Conservation (phyloP, 805 yeast genomes). For the Starmera dryadoides region DNA sequence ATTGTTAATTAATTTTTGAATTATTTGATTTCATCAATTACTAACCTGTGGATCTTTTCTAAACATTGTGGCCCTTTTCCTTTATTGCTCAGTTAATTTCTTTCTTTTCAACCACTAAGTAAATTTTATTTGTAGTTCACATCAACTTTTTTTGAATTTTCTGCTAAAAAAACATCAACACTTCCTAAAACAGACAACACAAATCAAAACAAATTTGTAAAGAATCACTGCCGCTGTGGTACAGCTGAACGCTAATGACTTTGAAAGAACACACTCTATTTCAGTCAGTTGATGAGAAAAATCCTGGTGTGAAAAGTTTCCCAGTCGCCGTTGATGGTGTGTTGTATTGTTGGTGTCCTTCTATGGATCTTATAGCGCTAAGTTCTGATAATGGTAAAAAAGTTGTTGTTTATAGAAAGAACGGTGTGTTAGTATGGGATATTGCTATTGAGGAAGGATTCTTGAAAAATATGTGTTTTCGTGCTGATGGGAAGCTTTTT, state of each 20-base stretch:
- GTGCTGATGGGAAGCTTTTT: constrained; percentile 32
- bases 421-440: constrained; percentile 47
- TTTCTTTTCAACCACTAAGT: too few species aligned
- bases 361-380: constrained; percentile 44
- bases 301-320: neutral
- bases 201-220: too few species aligned
- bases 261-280: neutral
- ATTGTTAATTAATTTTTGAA: neutral
- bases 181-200: too few species aligned
- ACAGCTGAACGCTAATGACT: too few species aligned
- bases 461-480: constrained; percentile 22
- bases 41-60: constrained; percentile 40
- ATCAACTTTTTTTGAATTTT: too few species aligned
- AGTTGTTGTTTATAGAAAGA: constrained; percentile 45
- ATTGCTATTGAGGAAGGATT: constrained; percentile 24
- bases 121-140: too few species aligned
- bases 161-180: too few species aligned
- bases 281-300: neutral
- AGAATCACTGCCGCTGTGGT: too few species aligned
- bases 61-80: constrained; percentile 31
- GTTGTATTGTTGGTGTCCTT: constrained; percentile 36
- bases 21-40: neutral
- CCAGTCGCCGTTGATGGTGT: constrained; percentile 7
- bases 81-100: neutral
- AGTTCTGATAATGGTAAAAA: constrained; percentile 36